Conservation (phyloP, 2,329 filamentous ascomycete species). For the Alternaria hordeiaustralica region DNA sequence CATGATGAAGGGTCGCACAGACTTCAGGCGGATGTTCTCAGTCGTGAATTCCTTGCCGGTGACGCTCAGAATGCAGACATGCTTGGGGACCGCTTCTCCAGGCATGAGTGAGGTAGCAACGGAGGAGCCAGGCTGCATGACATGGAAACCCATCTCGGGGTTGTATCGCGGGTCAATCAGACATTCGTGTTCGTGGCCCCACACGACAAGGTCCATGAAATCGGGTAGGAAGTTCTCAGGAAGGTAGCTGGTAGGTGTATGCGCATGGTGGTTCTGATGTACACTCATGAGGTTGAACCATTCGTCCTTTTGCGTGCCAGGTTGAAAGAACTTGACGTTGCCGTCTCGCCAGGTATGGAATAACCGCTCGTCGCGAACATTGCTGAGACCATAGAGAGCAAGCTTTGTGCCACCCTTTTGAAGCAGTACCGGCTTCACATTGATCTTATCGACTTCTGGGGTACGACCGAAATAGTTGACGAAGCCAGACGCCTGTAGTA, state of each 20-base stretch:
- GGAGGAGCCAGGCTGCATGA: conserved; percentile 97
- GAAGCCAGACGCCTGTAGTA: conserved; percentile 88
- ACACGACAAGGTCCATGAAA: conserved; percentile 89
- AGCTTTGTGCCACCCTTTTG: conserved; percentile 95
- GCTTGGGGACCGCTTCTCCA: conserved; percentile 88
- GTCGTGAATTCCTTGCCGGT: conserved; percentile 81
- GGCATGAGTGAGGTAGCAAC: conserved; percentile 91
- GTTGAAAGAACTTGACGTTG: conserved; percentile 92
- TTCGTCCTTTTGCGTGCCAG: conserved; percentile 77
- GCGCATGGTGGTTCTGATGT: conserved; percentile 93
- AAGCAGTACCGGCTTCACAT: conserved; percentile 86
- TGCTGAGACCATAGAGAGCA: conserved; percentile 91
- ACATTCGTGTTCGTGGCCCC: conserved; percentile 98
- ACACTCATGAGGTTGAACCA: conserved; percentile 98
- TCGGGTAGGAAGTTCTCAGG: conserved; percentile 92
- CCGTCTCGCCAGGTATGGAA: conserved; percentile 92
- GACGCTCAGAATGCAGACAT: conserved; percentile 84
- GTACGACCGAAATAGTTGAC: conserved; percentile 96
- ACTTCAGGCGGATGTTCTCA: conserved; percentile 82
- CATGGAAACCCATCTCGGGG: conserved; percentile 86
- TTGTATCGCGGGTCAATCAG: conserved; percentile 84
- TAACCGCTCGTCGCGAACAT: conserved; percentile 92
- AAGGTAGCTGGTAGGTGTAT: conserved; percentile 91
- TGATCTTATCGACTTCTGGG: conserved; percentile 90
- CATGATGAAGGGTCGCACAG: conserved; percentile 89